Percentiles rank a stretch among this genome's conserved stretches.
Conservation (phyloP, 371 early-diverging fungal species). For the Batkoa obscura region DNA sequence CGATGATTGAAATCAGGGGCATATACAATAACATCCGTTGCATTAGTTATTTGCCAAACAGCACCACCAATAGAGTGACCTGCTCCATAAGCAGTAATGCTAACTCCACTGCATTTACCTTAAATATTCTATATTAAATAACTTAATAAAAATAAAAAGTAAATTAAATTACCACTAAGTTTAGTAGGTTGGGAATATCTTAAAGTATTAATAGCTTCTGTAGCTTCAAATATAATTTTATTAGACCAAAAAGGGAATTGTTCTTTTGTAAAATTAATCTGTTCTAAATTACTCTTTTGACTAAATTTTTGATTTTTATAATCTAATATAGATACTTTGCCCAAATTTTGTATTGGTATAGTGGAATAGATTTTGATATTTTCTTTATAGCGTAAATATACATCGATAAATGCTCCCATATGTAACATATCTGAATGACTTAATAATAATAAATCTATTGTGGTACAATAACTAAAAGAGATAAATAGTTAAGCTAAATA, state of each 20-base stretch:
- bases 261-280: no score
- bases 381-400: conserved; percentile 53
- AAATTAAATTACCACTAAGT: conserved; percentile 25
- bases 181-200: conserved; percentile 82
- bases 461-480: neutral
- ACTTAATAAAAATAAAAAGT: neutral
- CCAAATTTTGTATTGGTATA: conserved; percentile 86
- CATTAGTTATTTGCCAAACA: conserved; percentile 91
- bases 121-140: neutral
- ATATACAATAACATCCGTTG: conserved; percentile 83
- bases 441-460: conserved; percentile 66
- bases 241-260: no score
- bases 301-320: no score
- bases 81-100: conserved; percentile 80
- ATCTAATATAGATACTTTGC: conserved; percentile 67
- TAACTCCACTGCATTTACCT: conserved; percentile 72
- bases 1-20: conserved; percentile 93
- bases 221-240: conserved; percentile 62
- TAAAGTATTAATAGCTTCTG: conserved; percentile 62
- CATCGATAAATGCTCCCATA: conserved; percentile 79
- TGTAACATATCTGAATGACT: conserved; percentile 79
- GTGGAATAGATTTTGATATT: conserved; percentile 86
- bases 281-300: no score
- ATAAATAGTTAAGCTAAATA: neutral
- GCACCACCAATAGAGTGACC: conserved; percentile 97